phyloP scores from a whole-genome alignment of 2,329 filamentous ascomycete species.

The Cercospora sp. region DNA sequence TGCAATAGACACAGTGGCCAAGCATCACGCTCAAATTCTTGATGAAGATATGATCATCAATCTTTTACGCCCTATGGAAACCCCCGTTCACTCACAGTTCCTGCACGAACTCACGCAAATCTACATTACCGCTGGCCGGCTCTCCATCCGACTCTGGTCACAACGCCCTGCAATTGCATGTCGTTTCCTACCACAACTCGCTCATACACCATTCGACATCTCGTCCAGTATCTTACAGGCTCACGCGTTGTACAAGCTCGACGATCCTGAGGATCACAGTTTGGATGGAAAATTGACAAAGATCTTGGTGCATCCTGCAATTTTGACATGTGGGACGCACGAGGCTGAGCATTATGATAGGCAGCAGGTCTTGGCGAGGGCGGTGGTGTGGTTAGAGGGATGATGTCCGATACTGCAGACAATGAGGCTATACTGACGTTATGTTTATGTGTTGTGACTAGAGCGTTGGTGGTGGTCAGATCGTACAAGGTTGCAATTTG shows the following conservation, averaged over 20 bases:
- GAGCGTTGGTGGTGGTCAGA: background rate
- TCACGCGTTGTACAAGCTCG: background rate
- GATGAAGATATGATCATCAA: background rate
- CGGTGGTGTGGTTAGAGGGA: background rate
- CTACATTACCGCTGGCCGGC: background rate
- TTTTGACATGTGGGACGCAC: background rate
- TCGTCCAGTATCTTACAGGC: background rate
- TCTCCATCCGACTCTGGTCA: background rate
- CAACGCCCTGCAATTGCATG: background rate
- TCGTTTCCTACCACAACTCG: background rate
- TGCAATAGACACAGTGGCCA: background rate
- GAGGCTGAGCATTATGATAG: background rate
- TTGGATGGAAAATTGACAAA: background rate
- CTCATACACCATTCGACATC: background rate
- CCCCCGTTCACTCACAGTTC: background rate
- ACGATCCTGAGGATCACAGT: background rate
- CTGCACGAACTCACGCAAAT: background rate
- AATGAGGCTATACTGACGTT: background rate
- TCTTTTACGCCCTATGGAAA: background rate
- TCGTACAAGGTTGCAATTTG: background rate
- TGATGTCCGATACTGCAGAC: background rate
- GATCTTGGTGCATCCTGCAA: background rate
- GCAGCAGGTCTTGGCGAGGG: background rate
- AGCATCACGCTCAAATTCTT: background rate
- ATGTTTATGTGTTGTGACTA: background rate